Conservation (phyloP, 805 yeast genomes). For the Pichia scutulata region DNA sequence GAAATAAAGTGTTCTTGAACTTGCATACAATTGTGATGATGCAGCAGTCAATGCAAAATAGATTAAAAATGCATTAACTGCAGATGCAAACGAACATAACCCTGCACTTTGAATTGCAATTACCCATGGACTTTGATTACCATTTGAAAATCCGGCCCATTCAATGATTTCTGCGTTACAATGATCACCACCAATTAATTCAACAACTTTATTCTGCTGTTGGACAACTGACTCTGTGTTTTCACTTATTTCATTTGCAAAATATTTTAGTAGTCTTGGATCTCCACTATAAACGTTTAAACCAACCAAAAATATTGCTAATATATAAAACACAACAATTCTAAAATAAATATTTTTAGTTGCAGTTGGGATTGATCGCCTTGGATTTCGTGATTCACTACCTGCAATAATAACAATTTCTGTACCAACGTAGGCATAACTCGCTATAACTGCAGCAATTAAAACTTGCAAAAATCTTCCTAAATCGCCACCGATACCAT, state of each 20-base stretch:
- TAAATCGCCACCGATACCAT: constrained; percentile 52
- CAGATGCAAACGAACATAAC: constrained; percentile 41
- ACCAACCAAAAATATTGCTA: constrained; percentile 63
- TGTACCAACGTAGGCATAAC: constrained; percentile 75
- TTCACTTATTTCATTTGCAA: constrained; percentile 23
- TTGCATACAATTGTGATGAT: constrained; percentile 49
- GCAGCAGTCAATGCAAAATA: constrained; percentile 52
- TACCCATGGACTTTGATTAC: constrained; percentile 49
- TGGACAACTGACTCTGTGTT: constrained; percentile 14
- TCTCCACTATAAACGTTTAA: constrained; percentile 72
- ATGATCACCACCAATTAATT: constrained; percentile 21
- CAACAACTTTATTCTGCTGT: constrained; percentile 16
- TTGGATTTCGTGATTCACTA: constrained; percentile 77
- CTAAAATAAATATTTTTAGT: constrained; percentile 70
- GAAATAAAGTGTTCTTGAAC: constrained; percentile 51
- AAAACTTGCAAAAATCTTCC: constrained; percentile 58
- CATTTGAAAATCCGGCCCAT: constrained; percentile 36
- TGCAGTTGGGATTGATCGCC: constrained; percentile 69
- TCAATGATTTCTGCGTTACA: constrained; percentile 20
- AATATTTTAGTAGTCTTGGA: constrained; percentile 58
- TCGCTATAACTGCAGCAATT: constrained; percentile 54
- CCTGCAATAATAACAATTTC: constrained; percentile 80
- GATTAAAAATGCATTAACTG: constrained; percentile 44
- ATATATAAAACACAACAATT: constrained; percentile 53
- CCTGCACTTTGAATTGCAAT: constrained; percentile 48